Base-by-base conservation (phyloP, 768 basidiomycete genomes). In the Crucibulum laeve region DNA sequence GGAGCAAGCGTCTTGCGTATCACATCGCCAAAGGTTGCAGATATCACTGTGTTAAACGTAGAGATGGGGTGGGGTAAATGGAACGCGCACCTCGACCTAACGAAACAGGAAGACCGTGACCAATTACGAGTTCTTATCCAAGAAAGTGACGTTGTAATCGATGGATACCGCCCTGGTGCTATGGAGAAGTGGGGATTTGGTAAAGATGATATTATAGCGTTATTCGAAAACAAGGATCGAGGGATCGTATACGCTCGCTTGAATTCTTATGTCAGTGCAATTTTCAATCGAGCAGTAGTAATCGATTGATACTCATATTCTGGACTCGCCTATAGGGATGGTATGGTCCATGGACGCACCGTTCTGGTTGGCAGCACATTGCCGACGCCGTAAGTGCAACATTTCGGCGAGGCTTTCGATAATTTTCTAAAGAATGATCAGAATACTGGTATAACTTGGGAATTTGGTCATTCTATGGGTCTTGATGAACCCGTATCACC, bases 111-210 rank as follows among this genome's bases (percentile, higher is more conserved):
- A 25, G 58, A 59, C 30, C 34, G 48, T 22, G 40, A 37, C 10
- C 42, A 17, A 25, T 41, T 60, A 32, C 38, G 38, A 14, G 42
- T 37, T 7, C 43, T 61, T 19, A 53, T 60, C 32, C 42, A 48
- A 34, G 60, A 60, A 25, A 47, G 46, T 11, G 58, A 63, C 43
- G 55, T 63, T 1, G 53, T 63, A 3, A 45, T 63, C 17, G 55
- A 61, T 44, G 61, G 61, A 22, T 61, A 63, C 40, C 52, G 61
- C 1, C 61, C 61, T 23, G 51, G 53, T 15, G 55, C 54, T 6
- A 51, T 63, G 50, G 45, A 53, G 43, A 57, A 57, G 25, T 57
- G 52, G 41, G 61, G 61, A 17, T 63, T 63, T 36, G 60, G 60
- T 1, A 54, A 54, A 43, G 58, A 63, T 6, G 60, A 53, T 25